Conservation (phyloP, 352 stramenopile genomes). For the Phytophthora hybrid region DNA sequence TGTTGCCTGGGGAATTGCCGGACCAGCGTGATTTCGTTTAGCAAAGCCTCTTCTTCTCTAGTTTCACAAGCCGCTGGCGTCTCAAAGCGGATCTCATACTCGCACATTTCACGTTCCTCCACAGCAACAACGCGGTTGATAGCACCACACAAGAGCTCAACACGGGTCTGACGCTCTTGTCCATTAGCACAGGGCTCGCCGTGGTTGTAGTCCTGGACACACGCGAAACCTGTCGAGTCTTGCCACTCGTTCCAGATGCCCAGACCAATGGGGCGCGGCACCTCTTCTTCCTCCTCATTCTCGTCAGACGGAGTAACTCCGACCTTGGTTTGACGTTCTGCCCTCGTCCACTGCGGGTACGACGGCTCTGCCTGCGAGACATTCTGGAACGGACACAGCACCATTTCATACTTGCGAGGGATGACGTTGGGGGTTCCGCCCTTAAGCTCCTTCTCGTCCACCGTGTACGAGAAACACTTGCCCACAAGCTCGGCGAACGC, state of each 20-base stretch:
- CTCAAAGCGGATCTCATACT: constrained; percentile 89
- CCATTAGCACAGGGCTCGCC: constrained; percentile 90
- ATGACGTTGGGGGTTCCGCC: constrained; percentile 82
- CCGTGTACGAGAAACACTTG: constrained; percentile 68
- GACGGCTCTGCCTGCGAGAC: constrained; percentile 73
- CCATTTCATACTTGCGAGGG: constrained; percentile 67
- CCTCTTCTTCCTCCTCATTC: constrained; percentile 36
- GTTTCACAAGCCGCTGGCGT: constrained; percentile 64
- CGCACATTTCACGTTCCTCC: constrained; percentile 92
- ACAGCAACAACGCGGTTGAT: constrained; percentile 83
- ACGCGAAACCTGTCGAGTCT: constrained; percentile 38
- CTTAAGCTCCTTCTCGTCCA: constrained; percentile 80
- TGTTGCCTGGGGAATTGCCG: constrained; percentile 14
- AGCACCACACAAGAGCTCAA: constrained; percentile 81
- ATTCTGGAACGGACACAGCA: constrained; percentile 86
- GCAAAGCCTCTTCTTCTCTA: constrained; percentile 30
- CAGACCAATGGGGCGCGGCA: constrained; percentile 48
- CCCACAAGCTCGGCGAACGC: constrained; percentile 69
- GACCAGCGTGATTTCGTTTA: constrained; percentile 28
- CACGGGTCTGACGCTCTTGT: constrained; percentile 70
- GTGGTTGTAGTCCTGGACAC: constrained; percentile 70
- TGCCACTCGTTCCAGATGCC: constrained; percentile 79
- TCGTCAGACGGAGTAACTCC: constrained; percentile 16
- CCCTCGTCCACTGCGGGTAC: constrained; percentile 62
- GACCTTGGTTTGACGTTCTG: constrained; percentile 57